phyloP scores from a whole-genome alignment of 2,329 filamentous ascomycete genomes.

The Fusarium abutilonis region DNA sequence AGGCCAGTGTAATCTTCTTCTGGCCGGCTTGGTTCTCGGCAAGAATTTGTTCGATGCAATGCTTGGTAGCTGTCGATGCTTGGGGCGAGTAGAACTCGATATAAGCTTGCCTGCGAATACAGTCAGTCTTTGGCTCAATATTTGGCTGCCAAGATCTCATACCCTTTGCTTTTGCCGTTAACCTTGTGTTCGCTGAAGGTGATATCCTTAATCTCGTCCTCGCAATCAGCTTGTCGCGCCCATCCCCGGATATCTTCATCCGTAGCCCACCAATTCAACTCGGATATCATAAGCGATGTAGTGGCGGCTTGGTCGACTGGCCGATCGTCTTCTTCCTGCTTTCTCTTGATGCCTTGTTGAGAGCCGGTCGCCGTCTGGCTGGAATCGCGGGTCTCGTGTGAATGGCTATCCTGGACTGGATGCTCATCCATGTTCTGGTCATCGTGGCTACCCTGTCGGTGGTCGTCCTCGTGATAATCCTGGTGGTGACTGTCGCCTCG shows the following conservation, averaged over 20 bases:
- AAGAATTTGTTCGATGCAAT: constrained; percentile 74
- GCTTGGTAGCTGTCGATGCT: constrained; percentile 86
- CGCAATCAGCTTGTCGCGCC: constrained; percentile 80
- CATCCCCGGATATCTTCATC: constrained; percentile 95
- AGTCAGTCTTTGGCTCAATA: constrained; percentile 12
- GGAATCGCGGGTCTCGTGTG: constrained; percentile 51
- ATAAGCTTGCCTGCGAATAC: constrained; percentile 71
- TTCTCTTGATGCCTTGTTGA: constrained; percentile 67
- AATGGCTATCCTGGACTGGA: constrained; percentile 53
- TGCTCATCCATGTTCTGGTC: constrained; percentile 56
- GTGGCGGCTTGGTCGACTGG: constrained; percentile 69
- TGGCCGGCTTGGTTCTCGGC: constrained; percentile 63
- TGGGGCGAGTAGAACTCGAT: constrained; percentile 85
- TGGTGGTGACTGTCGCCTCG: constrained; percentile 44
- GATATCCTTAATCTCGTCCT: constrained; percentile 87
- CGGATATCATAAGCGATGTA: constrained; percentile 83
- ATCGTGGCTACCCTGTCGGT: constrained; percentile 45
- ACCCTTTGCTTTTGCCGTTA: constrained; percentile 99
- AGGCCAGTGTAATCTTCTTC: constrained; percentile 79
- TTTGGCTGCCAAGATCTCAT: constrained; percentile 31
- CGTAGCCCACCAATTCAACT: constrained; percentile 95
- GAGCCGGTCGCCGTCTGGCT: constrained; percentile 52
- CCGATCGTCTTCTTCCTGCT: constrained; percentile 67
- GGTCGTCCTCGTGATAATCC: constrained; percentile 44
- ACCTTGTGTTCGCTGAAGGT: constrained; percentile 99